Evolutionary conservation across 2,329 filamentous ascomycete species (phyloP), one percentile per base, ranked within the genome.

Genomic region (Penicillium sp.): DNA sequence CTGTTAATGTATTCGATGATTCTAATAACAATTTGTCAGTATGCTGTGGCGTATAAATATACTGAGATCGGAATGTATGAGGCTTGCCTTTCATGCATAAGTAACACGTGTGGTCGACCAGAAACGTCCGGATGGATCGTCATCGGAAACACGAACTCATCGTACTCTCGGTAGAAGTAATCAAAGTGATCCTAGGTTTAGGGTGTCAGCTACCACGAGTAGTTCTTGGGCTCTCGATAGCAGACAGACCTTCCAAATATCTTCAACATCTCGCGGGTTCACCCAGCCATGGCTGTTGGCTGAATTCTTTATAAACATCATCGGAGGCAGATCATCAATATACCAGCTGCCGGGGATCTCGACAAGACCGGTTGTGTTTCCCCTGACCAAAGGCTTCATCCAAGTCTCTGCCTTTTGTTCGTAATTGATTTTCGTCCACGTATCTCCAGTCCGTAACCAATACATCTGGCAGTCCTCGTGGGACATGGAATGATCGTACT

Each of bases 121-220:
- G 82, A 86, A 0, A 88, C 85, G 64, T 91, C 88, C 0, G 88
- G 88, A 69, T 91, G 88, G 34, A 90, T 87, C 0, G 88, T 91
- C 71, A 91, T 88, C 0, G 88, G 88, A 62, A 91, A 90, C 48
- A 90, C 82, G 57, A 90, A 90, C 61, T 89, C 86, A 61, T 91
- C 87, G 58, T 89, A 87, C 69, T 91, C 87, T 27, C 87, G 78
- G 68, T 91, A 91, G 64, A 88, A 90, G 71, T 90, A 86, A 61
- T 83, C 78, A 55, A 85, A 84, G 51, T 82, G 78, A 57, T 85
- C 82, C 71, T 90, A 62, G 13, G 11, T 22, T 4, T 7, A 8
- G 48, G n/a, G n/a, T 44, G 40, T 27, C 10, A 29, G 38, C 31
- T 76, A 74, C 74, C 66, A 31, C 44, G 38, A 41, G 1, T 8